Percentiles rank a stretch among this genome's conserved stretches.
phyloP scores from a whole-genome alignment of 352 stramenopile genomes.

The Phytophthora megakarya region DNA sequence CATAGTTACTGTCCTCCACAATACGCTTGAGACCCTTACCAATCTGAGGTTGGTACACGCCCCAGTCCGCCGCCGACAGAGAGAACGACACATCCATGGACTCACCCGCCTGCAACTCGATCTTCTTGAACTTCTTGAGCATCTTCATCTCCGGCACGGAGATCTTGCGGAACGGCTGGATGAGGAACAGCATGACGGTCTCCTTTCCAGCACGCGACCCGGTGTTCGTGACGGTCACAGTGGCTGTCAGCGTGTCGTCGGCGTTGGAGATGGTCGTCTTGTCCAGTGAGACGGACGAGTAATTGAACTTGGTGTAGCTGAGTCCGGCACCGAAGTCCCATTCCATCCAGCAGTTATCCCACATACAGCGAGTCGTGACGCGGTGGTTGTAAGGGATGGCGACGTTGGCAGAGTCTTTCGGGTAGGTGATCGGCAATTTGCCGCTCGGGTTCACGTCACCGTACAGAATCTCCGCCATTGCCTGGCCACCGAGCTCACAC shows the following conservation, averaged over 20 bases:
- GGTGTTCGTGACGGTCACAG: conserved; percentile 72
- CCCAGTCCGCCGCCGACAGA: conserved; percentile 52
- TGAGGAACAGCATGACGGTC: conserved; percentile 78
- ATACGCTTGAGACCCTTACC: conserved; percentile 51
- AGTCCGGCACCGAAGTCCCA: conserved; percentile 71
- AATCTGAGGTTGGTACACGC: conserved; percentile 63
- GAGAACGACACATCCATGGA: conserved; percentile 41
- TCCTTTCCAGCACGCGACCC: conserved; percentile 64
- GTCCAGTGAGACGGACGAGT: conserved; percentile 46
- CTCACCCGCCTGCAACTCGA: conserved; percentile 50
- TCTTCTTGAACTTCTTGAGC: conserved; percentile 80
- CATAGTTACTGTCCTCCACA: conserved; percentile 59
- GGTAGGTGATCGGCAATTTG: conserved; percentile 81
- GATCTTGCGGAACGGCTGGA: conserved; percentile 53
- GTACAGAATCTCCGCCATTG: conserved; percentile 82
- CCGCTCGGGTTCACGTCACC: conserved; percentile 81
- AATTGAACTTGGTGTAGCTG: conserved; percentile 71
- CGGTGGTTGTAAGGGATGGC: conserved; percentile 76
- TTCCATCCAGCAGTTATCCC: conserved; percentile 49
- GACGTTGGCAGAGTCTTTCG: conserved; percentile 55
- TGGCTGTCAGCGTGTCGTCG: conserved; percentile 20
- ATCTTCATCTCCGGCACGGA: conserved; percentile 76
- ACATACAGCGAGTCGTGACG: conserved; percentile 51
- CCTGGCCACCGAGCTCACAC: conserved; percentile 74
- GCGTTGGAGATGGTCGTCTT: conserved; percentile 40